A percentile compares a stretch with the other conserved stretches of the same genome.
These are phyloP conservation scores for Pyrenopolyporus hunteri DNA, from an alignment of 495 filamentous ascomycete genomes.

Conservation along the genomic window DNA sequence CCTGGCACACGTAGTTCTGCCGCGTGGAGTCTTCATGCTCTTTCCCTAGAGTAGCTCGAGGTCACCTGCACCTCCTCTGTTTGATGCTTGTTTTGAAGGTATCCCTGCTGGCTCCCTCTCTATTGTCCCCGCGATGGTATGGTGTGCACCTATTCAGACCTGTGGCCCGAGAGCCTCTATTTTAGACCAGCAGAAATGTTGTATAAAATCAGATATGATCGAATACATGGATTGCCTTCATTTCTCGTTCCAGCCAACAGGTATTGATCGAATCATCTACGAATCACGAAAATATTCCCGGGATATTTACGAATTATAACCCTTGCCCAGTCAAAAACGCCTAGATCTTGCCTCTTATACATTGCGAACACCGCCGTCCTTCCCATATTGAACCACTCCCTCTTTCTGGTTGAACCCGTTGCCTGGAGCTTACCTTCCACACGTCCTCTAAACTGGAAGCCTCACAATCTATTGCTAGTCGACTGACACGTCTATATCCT, in stretches of 20 bases:
- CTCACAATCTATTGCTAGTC: not conserved
- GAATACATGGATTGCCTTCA: conserved; percentile 31
- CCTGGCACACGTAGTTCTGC: conserved; percentile 29
- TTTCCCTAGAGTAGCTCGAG: conserved; percentile 33
- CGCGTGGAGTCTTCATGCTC: conserved; percentile 37
- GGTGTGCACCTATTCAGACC: conserved; percentile 11
- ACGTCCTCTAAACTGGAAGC: conserved; percentile 1
- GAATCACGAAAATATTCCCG: conserved; percentile 13
- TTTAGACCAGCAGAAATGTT: conserved; percentile 5
- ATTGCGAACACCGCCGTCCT: conserved; percentile 16
- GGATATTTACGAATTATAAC: conserved; percentile 15
- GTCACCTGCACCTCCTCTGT: conserved; percentile 45
- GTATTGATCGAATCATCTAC: not conserved
- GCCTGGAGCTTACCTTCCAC: conserved; percentile 6
- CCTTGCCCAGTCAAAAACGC: conserved; percentile 9
- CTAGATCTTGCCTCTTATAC: conserved; percentile 15
- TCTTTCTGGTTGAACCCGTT: not conserved
- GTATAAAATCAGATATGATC: conserved; percentile 38
- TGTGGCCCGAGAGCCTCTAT: not conserved
- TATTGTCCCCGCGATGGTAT: conserved; percentile 25
- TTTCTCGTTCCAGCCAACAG: conserved; percentile 23
- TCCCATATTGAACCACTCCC: conserved; percentile 5
- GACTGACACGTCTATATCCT: not conserved
- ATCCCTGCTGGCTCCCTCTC: conserved; percentile 47
- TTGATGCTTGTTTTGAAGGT: conserved; percentile 56